Conservation (phyloP, 805 yeast genomes). For the Sugiyamaella floridensis region DNA sequence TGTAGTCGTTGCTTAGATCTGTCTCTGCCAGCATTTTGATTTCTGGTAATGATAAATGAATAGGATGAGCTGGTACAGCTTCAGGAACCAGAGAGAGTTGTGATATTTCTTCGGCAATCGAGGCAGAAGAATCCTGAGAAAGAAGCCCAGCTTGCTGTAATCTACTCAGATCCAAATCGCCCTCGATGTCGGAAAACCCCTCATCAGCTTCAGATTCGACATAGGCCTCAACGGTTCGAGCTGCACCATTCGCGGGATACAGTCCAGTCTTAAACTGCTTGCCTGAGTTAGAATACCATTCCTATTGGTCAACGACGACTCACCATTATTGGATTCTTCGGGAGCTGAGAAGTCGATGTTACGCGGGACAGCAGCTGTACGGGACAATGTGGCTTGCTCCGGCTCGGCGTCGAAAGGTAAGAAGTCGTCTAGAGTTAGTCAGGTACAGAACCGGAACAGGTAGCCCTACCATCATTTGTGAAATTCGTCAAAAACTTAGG, state of each 20-base stretch:
- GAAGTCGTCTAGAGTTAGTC: background rate
- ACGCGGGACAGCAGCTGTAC: too few species aligned
- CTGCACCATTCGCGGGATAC: background rate
- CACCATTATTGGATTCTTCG: too few species aligned
- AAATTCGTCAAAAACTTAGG: background rate
- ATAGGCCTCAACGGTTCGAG: background rate
- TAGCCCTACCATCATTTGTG: background rate
- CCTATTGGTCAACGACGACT: too few species aligned
- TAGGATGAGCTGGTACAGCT: background rate
- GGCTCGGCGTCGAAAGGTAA: too few species aligned
- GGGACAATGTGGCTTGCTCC: too few species aligned
- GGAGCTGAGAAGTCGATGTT: too few species aligned
- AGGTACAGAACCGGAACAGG: background rate
- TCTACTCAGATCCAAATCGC: slow-evolving; percentile 12
- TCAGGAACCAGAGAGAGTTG: background rate
- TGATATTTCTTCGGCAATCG: background rate
- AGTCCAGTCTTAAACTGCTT: too few species aligned
- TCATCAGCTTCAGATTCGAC: slow-evolving; percentile 7
- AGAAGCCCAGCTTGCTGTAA: background rate
- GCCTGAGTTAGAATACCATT: too few species aligned
- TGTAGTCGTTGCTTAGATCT: slow-evolving; percentile 17
- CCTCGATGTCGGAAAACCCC: slow-evolving; percentile 15
- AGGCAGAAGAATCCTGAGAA: background rate
- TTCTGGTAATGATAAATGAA: background rate
- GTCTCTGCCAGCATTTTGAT: background rate